These are phyloP conservation scores for Pyrenophora graminea DNA, from an alignment of 2,329 filamentous ascomycete species.

Conservation along the genomic window DNA sequence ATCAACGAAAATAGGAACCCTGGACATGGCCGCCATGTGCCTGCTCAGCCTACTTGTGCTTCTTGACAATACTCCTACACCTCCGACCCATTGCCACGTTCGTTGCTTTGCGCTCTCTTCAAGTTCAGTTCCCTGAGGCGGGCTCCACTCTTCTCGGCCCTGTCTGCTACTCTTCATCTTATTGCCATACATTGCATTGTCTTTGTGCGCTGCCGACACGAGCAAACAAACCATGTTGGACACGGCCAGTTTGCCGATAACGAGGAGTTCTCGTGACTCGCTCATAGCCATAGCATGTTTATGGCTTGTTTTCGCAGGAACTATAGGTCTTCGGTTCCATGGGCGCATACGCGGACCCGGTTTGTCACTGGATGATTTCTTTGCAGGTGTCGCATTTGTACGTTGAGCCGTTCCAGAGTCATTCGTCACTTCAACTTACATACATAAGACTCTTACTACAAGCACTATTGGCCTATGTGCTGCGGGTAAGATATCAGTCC, in stretches of 20 bases:
- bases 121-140: neutral
- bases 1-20: constrained; percentile 4
- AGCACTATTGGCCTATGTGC: constrained; percentile 27
- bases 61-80: constrained; percentile 2
- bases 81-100: neutral
- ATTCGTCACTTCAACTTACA: neutral
- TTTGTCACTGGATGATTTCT: constrained; percentile 22
- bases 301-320: constrained; percentile 22
- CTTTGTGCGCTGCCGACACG: neutral
- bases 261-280: constrained; percentile 21
- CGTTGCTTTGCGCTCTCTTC: neutral
- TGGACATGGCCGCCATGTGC: neutral
- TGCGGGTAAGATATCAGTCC: constrained; percentile 6
- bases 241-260: constrained; percentile 19
- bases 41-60: constrained; percentile 2
- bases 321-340: constrained; percentile 17
- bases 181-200: neutral
- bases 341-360: constrained; percentile 25
- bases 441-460: constrained; percentile 15
- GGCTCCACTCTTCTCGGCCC: constrained; percentile 1
- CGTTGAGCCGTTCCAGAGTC: neutral
- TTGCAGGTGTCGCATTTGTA: constrained; percentile 22
- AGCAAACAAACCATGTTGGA: constrained; percentile 13
- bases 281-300: constrained; percentile 25
- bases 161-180: neutral